Conservation (phyloP, 495 filamentous ascomycete species). For the Aspergillus nidulans region DNA sequence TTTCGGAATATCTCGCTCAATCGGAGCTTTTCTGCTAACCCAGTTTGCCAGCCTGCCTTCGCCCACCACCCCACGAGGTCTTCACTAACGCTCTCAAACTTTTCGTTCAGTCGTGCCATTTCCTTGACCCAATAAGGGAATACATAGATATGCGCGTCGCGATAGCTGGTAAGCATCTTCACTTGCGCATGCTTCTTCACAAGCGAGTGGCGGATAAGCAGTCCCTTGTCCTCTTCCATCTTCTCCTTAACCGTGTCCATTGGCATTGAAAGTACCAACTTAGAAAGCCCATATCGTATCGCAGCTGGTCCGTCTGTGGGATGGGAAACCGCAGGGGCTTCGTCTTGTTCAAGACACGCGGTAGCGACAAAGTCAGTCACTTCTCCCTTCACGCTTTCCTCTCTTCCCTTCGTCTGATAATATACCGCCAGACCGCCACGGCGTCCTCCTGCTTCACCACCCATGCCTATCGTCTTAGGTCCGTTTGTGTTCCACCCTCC, state of each 20-base stretch:
- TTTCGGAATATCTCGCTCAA: conserved; percentile 59
- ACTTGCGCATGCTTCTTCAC: conserved; percentile 67
- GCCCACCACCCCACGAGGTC: conserved; percentile 95
- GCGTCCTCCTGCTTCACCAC: conserved; percentile 52
- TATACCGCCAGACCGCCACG: conserved; percentile 80
- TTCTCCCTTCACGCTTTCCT: conserved; percentile 74
- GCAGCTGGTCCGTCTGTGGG: conserved; percentile 49
- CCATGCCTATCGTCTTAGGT: conserved; percentile 33
- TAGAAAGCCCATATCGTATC: conserved; percentile 57
- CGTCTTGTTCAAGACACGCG: conserved; percentile 53
- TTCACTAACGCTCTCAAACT: conserved; percentile 80
- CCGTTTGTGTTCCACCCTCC: conserved; percentile 27
- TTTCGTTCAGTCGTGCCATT: conserved; percentile 71
- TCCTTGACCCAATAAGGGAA: conserved; percentile 88
- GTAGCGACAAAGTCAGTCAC: conserved; percentile 86
- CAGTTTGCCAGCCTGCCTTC: conserved; percentile 84
- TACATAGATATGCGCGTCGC: conserved; percentile 90
- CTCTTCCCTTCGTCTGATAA: conserved; percentile 75
- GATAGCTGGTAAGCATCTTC: conserved; percentile 70
- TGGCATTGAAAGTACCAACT: conserved; percentile 69
- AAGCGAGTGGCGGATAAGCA: conserved; percentile 68
- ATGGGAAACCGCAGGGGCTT: conserved; percentile 48
- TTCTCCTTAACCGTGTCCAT: conserved; percentile 83
- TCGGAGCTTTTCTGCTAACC: conserved; percentile 70
- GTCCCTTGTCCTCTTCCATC: conserved; percentile 61